These are phyloP conservation scores for Yarrowia galli DNA, from an alignment of 1,139 yeast genomes.

Conservation along the genomic window DNA sequence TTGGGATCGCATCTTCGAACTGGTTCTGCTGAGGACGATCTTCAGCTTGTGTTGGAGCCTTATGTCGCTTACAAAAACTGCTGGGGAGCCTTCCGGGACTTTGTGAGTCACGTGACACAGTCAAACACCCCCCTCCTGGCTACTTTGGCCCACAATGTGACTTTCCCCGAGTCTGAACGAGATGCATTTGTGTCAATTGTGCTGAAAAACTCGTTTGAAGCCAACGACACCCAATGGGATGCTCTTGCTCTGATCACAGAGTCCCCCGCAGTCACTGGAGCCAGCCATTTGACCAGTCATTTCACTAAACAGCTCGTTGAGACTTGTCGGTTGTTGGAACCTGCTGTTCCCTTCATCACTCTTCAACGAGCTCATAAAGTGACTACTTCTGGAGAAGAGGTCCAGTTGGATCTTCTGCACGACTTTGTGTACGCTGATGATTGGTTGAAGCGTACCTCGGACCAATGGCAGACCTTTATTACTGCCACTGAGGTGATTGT, in stretches of 20 bases:
- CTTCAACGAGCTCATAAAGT: constrained; percentile 18
- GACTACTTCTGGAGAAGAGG: constrained; percentile 7
- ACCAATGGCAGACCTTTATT: constrained; percentile 34
- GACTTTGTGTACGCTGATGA: constrained; percentile 30
- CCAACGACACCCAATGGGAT: constrained; percentile 30
- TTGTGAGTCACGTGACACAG: constrained; percentile 13
- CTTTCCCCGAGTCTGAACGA: constrained; percentile 12
- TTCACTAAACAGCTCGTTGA: constrained; percentile 30
- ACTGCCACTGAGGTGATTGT: constrained; percentile 9
- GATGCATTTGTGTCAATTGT: not conserved
- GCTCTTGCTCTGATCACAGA: constrained; percentile 17
- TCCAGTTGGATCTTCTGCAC: constrained; percentile 1
- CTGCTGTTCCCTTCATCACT: constrained; percentile 31
- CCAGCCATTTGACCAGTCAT: constrained; percentile 1
- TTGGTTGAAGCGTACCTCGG: constrained; percentile 19
- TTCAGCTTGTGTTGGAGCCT: not conserved
- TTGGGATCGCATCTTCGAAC: not conserved
- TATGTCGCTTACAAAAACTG: constrained; percentile 13
- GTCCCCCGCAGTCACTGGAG: not conserved
- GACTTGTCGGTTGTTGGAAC: constrained; percentile 31
- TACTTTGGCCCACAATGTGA: not conserved
- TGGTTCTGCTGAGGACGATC: not conserved
- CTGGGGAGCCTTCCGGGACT: constrained; percentile 9
- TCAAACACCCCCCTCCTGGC: constrained; percentile 14
- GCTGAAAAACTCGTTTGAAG: constrained; percentile 33